Conservation (phyloP, 805 yeast species). For the Phaffomyces antillensis region DNA sequence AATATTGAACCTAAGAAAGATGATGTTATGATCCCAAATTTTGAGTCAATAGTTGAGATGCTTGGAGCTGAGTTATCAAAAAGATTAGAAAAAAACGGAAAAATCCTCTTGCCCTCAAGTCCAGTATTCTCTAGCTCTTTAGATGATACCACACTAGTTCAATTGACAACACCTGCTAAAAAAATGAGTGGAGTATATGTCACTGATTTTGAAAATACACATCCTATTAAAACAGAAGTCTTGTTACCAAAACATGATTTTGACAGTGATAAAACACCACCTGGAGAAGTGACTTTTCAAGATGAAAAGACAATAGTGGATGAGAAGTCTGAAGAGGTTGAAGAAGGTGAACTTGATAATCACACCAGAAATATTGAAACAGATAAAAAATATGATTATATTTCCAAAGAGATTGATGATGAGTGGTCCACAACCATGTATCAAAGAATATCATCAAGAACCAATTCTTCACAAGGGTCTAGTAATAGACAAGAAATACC, state of each 20-base stretch:
- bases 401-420: not conserved
- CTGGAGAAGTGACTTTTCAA: no score
- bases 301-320: not conserved
- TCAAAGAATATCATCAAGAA: slow-evolving; percentile 5
- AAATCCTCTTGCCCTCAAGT: not conserved
- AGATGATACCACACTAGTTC: not conserved
- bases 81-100: no score
- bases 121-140: not conserved
- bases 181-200: not conserved
- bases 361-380: no score
- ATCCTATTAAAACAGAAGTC: not conserved
- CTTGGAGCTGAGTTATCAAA: not conserved
- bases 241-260: no score
- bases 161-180: not conserved
- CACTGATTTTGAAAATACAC: not conserved
- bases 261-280: no score
- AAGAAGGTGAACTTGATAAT: not conserved
- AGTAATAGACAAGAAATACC: not conserved
- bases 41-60: slow-evolving; percentile 14
- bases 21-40: slow-evolving; percentile 28
- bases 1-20: slow-evolving; percentile 40
- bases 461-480: not conserved
- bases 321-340: not conserved
- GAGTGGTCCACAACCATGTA: slow-evolving; percentile 10
- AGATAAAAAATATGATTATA: no score